Conservation (phyloP, 257 asterid genomes). For the Osmanthus fragrans region DNA sequence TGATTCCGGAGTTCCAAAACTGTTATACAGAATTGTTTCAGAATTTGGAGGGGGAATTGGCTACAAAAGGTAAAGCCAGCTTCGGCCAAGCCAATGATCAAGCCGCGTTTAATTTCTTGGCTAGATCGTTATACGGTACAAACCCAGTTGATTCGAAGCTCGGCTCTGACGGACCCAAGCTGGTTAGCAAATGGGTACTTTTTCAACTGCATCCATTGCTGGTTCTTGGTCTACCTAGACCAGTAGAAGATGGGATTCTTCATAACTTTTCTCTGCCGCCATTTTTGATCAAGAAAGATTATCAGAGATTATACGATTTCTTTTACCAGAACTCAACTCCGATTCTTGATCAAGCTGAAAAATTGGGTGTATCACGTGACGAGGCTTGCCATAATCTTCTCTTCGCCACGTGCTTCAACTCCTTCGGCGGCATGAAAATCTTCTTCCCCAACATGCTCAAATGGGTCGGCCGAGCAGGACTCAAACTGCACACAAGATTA, state of each 20-base stretch:
- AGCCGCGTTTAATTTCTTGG: constrained; percentile 73
- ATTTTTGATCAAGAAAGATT: constrained; percentile 54
- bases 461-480: constrained; percentile 72
- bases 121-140: constrained; percentile 54
- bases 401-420: constrained; percentile 76
- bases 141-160: constrained; percentile 55
- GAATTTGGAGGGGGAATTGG: constrained; percentile 46
- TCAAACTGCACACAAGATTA: constrained; percentile 47
- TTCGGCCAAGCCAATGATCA: constrained; percentile 59
- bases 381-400: constrained; percentile 83
- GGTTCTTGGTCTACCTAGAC: constrained; percentile 51
- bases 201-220: constrained; percentile 73
- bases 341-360: constrained; percentile 68
- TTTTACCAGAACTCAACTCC: constrained; percentile 47
- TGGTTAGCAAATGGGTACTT: constrained; percentile 65
- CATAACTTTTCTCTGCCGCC: constrained; percentile 72
- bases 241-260: constrained; percentile 55
- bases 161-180: constrained; percentile 66
- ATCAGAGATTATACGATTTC: constrained; percentile 61
- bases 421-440: constrained; percentile 80
- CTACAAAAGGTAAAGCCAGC: constrained; percentile 50
- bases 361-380: constrained; percentile 52
- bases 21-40: constrained; percentile 52
- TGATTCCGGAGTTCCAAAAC: constrained; percentile 65
- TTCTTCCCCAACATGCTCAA: constrained; percentile 75